These are phyloP conservation scores for Emydomyces testavorans DNA, from an alignment of 2,329 filamentous ascomycete genomes.

Conservation along the genomic window DNA sequence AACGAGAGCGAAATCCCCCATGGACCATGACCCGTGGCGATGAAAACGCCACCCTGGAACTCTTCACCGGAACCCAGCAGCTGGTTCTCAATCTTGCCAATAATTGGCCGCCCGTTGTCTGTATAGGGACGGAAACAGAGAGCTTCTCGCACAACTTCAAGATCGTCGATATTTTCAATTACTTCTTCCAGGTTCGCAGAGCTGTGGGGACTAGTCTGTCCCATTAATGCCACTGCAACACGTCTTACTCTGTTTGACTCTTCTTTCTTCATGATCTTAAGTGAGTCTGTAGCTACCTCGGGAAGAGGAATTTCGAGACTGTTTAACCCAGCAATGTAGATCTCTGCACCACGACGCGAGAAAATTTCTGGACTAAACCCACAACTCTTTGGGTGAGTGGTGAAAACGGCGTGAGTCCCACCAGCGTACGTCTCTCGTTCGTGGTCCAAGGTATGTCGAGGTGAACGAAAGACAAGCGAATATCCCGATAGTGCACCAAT, in stretches of 20 bases:
- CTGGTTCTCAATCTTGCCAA: constrained; percentile 47
- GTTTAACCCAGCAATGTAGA: constrained; percentile 66
- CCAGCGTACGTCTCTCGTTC: constrained; percentile 29
- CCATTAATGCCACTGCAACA: constrained; percentile 28
- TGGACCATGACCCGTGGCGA: constrained; percentile 62
- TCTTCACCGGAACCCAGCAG: constrained; percentile 42
- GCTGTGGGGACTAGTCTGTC: constrained; percentile 18
- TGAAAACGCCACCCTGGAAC: constrained; percentile 52
- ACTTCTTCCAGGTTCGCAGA: constrained; percentile 17
- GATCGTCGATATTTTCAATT: constrained; percentile 35
- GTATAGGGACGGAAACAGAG: constrained; percentile 66
- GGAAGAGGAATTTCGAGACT: constrained; percentile 50
- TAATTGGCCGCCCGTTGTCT: constrained; percentile 50
- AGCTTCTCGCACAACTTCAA: constrained; percentile 53
- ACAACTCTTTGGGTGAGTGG: constrained; percentile 40
- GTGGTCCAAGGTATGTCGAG: constrained; percentile 33
- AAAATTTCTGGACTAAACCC: constrained; percentile 62
- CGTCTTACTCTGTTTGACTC: constrained; percentile 28
- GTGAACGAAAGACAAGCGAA: constrained; percentile 55
- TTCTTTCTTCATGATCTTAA: constrained; percentile 32
- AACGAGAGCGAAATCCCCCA: constrained; percentile 58
- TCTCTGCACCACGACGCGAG: constrained; percentile 52
- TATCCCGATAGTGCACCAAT: constrained; percentile 57
- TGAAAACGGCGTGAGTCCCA: constrained; percentile 58
- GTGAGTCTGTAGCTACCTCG: constrained; percentile 33